phyloP scores from a whole-genome alignment of 495 filamentous ascomycete species.

The Podospora fimiseda region DNA sequence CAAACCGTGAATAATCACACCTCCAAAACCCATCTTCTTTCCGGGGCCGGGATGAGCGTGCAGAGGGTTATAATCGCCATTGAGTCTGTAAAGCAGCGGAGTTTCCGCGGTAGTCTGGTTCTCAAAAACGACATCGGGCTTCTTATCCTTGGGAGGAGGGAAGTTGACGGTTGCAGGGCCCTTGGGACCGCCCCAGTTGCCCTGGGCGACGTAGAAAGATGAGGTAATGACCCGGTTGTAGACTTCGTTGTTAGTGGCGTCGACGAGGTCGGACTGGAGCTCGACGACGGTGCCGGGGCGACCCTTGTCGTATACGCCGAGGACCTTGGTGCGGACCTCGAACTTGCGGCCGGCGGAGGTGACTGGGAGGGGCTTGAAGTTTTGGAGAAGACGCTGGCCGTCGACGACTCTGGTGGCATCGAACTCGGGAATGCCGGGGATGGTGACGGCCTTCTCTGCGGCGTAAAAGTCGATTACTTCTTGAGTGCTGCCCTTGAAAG shows the following conservation, averaged over 20 bases:
- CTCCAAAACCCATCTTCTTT: conserved; percentile 82
- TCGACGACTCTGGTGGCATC: conserved; percentile 72
- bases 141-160: conserved; percentile 62
- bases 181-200: conserved; percentile 87
- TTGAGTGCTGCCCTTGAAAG: conserved; percentile 71
- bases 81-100: conserved; percentile 71
- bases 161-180: conserved; percentile 70
- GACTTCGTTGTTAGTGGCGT: conserved; percentile 60
- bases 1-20: conserved; percentile 81
- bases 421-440: conserved; percentile 72
- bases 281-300: conserved; percentile 77
- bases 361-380: conserved; percentile 70
- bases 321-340: conserved; percentile 69
- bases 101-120: conserved; percentile 63
- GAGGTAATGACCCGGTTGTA: conserved; percentile 63
- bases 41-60: conserved; percentile 81
- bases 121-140: conserved; percentile 67
- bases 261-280: conserved; percentile 69
- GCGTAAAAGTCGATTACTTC: conserved; percentile 88
- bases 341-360: conserved; percentile 66
- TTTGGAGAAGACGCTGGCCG: conserved; percentile 73
- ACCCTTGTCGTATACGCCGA: conserved; percentile 91
- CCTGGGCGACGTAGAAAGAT: conserved; percentile 77
- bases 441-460: conserved; percentile 48
- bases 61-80: conserved; percentile 89